A percentile compares a stretch with the other conserved stretches of the same genome.
phyloP scores from a whole-genome alignment of 305 asterid genomes.

The Nicotiana rustica region DNA sequence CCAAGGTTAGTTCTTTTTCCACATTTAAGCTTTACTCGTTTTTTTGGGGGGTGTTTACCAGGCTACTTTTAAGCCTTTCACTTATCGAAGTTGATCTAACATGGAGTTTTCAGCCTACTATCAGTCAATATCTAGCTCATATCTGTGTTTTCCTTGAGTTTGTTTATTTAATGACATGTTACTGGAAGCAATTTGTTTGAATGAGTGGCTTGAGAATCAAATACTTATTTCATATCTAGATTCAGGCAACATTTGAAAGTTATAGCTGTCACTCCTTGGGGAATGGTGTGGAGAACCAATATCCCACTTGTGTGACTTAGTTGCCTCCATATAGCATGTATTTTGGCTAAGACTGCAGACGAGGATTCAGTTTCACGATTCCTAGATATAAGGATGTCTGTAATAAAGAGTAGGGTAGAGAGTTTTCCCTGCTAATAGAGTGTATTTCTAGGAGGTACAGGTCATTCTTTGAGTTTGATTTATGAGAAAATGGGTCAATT shows the following conservation, averaged over 20 bases:
- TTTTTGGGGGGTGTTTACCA: neutral
- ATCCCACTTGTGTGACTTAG: neutral
- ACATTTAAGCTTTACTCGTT: neutral
- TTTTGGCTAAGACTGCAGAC: neutral
- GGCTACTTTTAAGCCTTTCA: neutral
- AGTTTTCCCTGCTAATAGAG: neutral
- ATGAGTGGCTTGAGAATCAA: neutral
- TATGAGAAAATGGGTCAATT: neutral
- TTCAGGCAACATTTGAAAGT: neutral
- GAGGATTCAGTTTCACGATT: neutral
- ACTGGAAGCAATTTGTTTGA: conserved; percentile 3
- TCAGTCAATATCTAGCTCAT: neutral
- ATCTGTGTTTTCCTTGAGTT: neutral
- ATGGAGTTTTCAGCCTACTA: neutral
- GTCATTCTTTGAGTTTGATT: neutral
- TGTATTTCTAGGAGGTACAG: neutral
- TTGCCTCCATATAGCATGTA: conserved; percentile 6
- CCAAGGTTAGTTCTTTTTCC: conserved; percentile 58
- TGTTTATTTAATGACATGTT: neutral
- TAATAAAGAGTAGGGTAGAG: neutral
- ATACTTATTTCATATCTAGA: neutral
- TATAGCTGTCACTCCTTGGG: neutral
- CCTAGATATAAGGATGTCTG: neutral
- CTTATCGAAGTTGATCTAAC: neutral
- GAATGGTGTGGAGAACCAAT: neutral